phyloP scores from a whole-genome alignment of 441 rosid genomes.

The Adansonia madagascariensis region DNA sequence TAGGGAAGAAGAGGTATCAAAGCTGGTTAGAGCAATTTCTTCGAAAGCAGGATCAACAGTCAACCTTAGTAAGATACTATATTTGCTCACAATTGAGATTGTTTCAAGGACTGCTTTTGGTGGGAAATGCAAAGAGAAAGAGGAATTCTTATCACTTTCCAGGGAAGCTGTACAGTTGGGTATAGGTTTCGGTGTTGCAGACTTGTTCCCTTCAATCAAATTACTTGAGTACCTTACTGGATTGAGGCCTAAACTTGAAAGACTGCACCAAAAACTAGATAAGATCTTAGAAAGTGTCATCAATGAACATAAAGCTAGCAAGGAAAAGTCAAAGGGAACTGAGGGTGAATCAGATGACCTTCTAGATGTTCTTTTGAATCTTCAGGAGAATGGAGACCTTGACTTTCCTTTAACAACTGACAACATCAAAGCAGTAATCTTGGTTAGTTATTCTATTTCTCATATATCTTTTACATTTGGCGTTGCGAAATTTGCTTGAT shows the following conservation, averaged over 20 bases:
- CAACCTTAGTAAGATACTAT: constrained; percentile 32
- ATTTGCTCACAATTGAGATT: constrained; percentile 19
- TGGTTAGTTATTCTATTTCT: constrained; percentile 17
- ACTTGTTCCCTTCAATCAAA: constrained; percentile 35
- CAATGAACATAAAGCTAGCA: constrained; percentile 16
- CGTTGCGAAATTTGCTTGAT: not conserved
- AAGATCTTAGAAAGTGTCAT: constrained; percentile 5
- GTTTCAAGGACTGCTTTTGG: constrained; percentile 37
- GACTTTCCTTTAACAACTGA: constrained; percentile 26
- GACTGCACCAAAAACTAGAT: constrained; percentile 26
- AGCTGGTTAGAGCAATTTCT: constrained; percentile 27
- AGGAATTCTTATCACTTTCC: constrained; percentile 22
- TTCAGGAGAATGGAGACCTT: constrained; percentile 30
- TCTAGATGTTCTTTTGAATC: constrained; percentile 36
- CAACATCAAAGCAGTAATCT: constrained; percentile 34
- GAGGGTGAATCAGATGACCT: constrained; percentile 27
- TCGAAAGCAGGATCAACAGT: constrained; percentile 31
- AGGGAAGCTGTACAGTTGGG: not conserved
- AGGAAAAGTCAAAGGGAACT: not conserved
- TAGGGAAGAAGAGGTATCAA: constrained; percentile 37
- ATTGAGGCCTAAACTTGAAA: constrained; percentile 22
- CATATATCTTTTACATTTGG: too few species aligned
- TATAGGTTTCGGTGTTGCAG: constrained; percentile 35
- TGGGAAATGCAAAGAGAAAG: constrained; percentile 32
- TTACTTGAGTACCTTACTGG: constrained; percentile 26